A percentile compares a stretch with the other conserved stretches of the same genome.
Conservation (phyloP, 768 basidiomycete species). For the Boletus reticuloceps region DNA sequence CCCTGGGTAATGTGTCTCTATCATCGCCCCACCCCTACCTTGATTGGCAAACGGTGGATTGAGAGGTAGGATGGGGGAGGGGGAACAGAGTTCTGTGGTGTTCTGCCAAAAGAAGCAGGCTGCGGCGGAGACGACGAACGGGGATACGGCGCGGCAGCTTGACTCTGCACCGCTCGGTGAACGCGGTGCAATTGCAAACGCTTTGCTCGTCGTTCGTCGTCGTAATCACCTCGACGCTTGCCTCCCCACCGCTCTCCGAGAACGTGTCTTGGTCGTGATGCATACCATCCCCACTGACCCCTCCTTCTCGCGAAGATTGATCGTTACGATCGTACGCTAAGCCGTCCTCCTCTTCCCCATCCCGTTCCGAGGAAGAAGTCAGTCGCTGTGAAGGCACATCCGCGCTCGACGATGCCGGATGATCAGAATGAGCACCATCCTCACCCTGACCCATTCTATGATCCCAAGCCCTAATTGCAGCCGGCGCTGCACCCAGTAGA, state of each 20-base stretch:
- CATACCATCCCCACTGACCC: constrained; percentile 17
- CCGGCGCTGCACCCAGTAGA: constrained; percentile 41
- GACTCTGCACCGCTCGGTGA: constrained; percentile 2
- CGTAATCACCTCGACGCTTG: background rate
- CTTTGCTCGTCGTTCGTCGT: background rate
- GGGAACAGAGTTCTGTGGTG: constrained; percentile 19
- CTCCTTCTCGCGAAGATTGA: constrained; percentile 3
- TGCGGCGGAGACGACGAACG: background rate
- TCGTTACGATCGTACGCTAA: constrained; percentile 26
- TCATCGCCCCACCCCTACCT: constrained; percentile 3
- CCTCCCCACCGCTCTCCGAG: constrained; percentile 9
- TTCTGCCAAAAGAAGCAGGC: constrained; percentile 3
- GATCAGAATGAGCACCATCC: constrained; percentile 30
- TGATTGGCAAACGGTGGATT: constrained; percentile 40
- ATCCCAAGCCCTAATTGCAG: constrained; percentile 37
- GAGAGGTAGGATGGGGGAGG: constrained; percentile 35
- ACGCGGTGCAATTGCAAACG: constrained; percentile 19
- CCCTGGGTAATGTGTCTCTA: background rate
- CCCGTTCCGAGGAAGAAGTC: constrained; percentile 33
- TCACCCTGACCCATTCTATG: constrained; percentile 33
- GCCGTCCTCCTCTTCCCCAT: constrained; percentile 27
- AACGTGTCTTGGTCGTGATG: constrained; percentile 11
- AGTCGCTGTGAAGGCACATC: constrained; percentile 32
- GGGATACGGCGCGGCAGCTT: background rate
- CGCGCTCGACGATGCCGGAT: constrained; percentile 31